A percentile compares a stretch with the other conserved stretches of the same genome.
These are phyloP conservation scores for Hericium erinaceus DNA, from an alignment of 768 basidiomycete species.

Conservation along the genomic window DNA sequence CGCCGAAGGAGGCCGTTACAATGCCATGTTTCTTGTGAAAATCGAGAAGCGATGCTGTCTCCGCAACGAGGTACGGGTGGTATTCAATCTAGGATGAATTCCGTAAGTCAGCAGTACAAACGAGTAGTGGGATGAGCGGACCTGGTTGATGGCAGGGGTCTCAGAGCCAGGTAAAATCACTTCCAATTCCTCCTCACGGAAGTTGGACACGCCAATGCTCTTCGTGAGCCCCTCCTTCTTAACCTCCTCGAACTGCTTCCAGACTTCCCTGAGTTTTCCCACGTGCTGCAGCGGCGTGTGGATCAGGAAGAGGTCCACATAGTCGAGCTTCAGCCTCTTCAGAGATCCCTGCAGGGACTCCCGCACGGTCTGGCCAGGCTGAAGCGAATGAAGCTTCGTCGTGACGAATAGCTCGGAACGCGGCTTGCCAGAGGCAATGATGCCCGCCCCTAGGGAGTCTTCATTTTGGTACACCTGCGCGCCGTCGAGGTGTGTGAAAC, in stretches of 20 bases:
- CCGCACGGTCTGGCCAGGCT: slow-evolving; percentile 25
- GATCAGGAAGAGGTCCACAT: slow-evolving; percentile 36
- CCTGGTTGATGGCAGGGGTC: slow-evolving; percentile 47
- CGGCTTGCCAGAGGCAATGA: slow-evolving; percentile 24
- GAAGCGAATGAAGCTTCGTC: slow-evolving; percentile 27
- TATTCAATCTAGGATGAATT: slow-evolving; percentile 32
- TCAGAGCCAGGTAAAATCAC: slow-evolving; percentile 34
- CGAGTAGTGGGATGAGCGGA: slow-evolving; percentile 10
- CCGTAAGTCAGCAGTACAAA: neutral
- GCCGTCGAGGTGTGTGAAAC: slow-evolving; percentile 30
- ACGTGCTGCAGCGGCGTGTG: slow-evolving; percentile 25
- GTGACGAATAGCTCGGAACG: slow-evolving; percentile 34
- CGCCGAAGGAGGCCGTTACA: slow-evolving; percentile 31
- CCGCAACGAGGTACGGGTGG: slow-evolving; percentile 43
- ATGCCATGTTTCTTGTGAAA: slow-evolving; percentile 29
- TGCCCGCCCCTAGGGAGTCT: slow-evolving; percentile 26
- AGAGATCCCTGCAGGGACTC: slow-evolving; percentile 30
- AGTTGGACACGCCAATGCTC: slow-evolving; percentile 50
- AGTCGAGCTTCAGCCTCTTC: slow-evolving; percentile 29
- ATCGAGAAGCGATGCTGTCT: slow-evolving; percentile 27
- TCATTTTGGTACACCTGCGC: slow-evolving; percentile 32
- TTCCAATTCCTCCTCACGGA: slow-evolving; percentile 32
- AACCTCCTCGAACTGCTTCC: slow-evolving; percentile 34
- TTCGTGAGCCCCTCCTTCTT: slow-evolving; percentile 31
- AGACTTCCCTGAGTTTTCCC: slow-evolving; percentile 25